Base-by-base conservation (phyloP, 768 basidiomycete genomes). In the Dendrothele bispora region DNA sequence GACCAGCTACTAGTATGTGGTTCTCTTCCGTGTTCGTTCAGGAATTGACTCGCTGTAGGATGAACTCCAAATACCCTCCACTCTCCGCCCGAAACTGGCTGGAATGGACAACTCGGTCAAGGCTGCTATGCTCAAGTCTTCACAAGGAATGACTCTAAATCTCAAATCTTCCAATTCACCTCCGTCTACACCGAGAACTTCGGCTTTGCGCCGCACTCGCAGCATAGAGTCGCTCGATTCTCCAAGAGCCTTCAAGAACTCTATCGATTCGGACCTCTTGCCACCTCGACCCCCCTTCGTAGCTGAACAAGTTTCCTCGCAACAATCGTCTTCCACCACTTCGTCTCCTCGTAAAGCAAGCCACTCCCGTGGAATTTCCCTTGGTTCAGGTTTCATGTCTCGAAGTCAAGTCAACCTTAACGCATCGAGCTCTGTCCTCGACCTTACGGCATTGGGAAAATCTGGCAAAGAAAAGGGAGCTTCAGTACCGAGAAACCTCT, bases 61-160 rank as follows among this genome's bases (percentile, higher is more conserved):
- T 63, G 90, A 92, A 49, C 81, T 95, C 43, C 91, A 95, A 67
- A 91, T 95, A 18, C 92, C 92, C 3, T 68, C 79, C 6, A 81
- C 80, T 3, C 70, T 93, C 20, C 79, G 92, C 7, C 85, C 84
- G 1, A 91, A 91, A 65, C 79, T 95, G 15, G 73, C 74, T 39
- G 82, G 81, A 14, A 90, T 95, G 80, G 90, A 95, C 48, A 69
- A 84, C 0, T 82, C 86, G 1, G 88, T 95, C 41, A 95, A 95
- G 62, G 91, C 88, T 4, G 89, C 88, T 11, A 94, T 95, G 89
- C 72, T 95, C 47, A 91, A 89, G 61, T 91, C 90, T 0, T 91
- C 91, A 1, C 82, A 86, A 25, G 77, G 79, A 22, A 70, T 89
- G 62, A 67, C 75, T 17, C 63, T 71, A 7, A 73, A 66, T 49